Evolutionary conservation across 768 basidiomycete species (phyloP), one percentile per base, ranked within the genome.

Genomic region (Crassisporium funariophilum): DNA sequence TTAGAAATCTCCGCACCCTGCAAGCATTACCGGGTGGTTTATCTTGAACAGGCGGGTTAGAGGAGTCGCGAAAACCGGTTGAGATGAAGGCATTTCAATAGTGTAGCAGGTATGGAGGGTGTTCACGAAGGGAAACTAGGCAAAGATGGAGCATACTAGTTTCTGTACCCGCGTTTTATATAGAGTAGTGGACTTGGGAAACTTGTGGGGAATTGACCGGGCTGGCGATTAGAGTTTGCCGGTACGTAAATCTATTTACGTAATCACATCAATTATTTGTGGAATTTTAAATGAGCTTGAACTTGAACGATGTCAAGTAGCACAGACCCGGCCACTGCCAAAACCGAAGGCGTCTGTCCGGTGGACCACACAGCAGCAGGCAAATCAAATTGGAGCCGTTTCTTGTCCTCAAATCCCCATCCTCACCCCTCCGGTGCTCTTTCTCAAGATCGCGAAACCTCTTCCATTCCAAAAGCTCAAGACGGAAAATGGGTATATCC

Each of bases 401-500:
- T 77, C 37, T 66, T 74, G 40, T 70, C 74, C 25, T 59, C 60
- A n/a, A 49, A 53, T 44, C 44, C 52, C 47, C 53, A 52, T 20
- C 54, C n/a, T 44, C 64, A 5, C 43, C 59, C 27, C 40, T 59
- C 7, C 44, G 56, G 15, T 27, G 45, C 71, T 15, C 75, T 95
- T 40, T 87, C 91, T 2, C 75, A 69, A 11, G 79, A 90, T 5
- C 84, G 95, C 53, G 86, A 91, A 64, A 75, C 79, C 21, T 97
- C 94, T 5, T 89, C 91, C 20, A 98, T 98, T 62, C 95, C 95
- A 13, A 82, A 84, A 58, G 63, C 71, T 15, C 67, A 74, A 33
- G 81, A 82, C 39, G 77, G 76, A 34, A 86, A 92, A 46, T 99
- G 97, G 97, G 89, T 97, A 38, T 99, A 99, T 68, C 97, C 97